Evolutionary conservation across 305 asterid genomes (phyloP).

Genomic region (Rubia peregrina): DNA sequence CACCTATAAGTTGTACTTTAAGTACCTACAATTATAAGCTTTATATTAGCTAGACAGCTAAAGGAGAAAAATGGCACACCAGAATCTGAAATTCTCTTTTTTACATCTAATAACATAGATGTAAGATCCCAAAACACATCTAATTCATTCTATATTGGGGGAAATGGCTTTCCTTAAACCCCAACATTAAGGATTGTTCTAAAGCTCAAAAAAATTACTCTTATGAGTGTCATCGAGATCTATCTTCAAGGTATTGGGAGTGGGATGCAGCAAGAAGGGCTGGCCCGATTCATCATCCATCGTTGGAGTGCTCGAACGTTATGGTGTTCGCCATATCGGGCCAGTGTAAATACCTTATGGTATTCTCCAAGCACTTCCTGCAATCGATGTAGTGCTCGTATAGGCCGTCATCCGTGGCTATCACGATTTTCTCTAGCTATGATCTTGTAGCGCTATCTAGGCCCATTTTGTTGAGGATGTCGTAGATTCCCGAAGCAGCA

Average conservation of each 20-base stretch:
- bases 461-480: conserved; percentile 73
- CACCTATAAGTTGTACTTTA: too few relatives aligned
- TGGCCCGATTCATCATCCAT: conserved; percentile 90
- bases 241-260: conserved; percentile 42
- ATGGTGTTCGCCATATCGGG: conserved; percentile 33
- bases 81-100: background rate
- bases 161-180: background rate
- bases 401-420: conserved; percentile 84
- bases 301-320: conserved; percentile 58
- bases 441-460: conserved; percentile 32
- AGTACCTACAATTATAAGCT: background rate
- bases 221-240: conserved; percentile 10
- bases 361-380: conserved; percentile 61
- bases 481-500: conserved; percentile 69
- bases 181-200: background rate
- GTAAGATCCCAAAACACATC: conserved; percentile 5
- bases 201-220: background rate
- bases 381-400: conserved; percentile 71
- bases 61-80: background rate
- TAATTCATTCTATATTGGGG: background rate
- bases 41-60: background rate
- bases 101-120: background rate
- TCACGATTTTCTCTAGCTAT: conserved; percentile 35
- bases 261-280: conserved; percentile 83
- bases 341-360: conserved; percentile 48